Percentiles rank a stretch among this genome's conserved stretches.
These are phyloP conservation scores for Raffaelea deltoideospora DNA, from an alignment of 2,329 filamentous ascomycete genomes.

Conservation along the genomic window DNA sequence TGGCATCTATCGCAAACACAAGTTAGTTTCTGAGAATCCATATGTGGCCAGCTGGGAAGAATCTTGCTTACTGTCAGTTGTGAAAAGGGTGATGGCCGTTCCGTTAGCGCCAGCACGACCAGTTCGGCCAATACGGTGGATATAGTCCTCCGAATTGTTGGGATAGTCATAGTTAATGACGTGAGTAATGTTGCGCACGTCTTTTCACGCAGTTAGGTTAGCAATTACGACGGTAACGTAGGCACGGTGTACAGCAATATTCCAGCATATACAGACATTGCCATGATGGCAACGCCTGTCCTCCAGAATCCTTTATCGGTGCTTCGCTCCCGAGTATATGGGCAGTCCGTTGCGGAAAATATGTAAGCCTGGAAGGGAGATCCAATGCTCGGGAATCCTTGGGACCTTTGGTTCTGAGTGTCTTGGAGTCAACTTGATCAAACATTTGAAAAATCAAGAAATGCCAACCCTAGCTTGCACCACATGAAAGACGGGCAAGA, in stretches of 20 bases:
- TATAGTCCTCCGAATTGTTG: conserved; percentile 98
- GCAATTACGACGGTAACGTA: conserved; percentile 37
- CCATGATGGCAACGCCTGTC: conserved; percentile 32
- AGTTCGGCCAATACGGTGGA: conserved; percentile 91
- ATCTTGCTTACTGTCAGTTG: conserved; percentile 75
- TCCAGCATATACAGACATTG: conserved; percentile 39
- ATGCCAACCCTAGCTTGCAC: conserved; percentile 70
- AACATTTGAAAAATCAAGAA: conserved; percentile 42
- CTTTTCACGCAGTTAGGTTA: conserved; percentile 83
- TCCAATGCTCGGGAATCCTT: conserved; percentile 39
- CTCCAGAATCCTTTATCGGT: conserved; percentile 27
- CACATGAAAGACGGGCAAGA: conserved; percentile 50
- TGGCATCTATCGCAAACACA: conserved; percentile 44
- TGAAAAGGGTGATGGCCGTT: conserved; percentile 97
- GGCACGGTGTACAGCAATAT: conserved; percentile 38
- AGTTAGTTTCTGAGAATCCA: neutral
- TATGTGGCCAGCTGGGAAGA: neutral
- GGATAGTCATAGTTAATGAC: conserved; percentile 99
- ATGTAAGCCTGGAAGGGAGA: conserved; percentile 32
- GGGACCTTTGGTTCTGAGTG: conserved; percentile 30
- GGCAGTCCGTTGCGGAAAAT: conserved; percentile 45
- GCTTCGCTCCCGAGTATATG: conserved; percentile 40
- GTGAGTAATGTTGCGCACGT: conserved; percentile 99
- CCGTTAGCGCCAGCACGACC: conserved; percentile 88
- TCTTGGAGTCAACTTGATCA: conserved; percentile 54